Evolutionary conservation across 2,329 filamentous ascomycete species (phyloP).

Genomic region (Botryotinia convoluta): DNA sequence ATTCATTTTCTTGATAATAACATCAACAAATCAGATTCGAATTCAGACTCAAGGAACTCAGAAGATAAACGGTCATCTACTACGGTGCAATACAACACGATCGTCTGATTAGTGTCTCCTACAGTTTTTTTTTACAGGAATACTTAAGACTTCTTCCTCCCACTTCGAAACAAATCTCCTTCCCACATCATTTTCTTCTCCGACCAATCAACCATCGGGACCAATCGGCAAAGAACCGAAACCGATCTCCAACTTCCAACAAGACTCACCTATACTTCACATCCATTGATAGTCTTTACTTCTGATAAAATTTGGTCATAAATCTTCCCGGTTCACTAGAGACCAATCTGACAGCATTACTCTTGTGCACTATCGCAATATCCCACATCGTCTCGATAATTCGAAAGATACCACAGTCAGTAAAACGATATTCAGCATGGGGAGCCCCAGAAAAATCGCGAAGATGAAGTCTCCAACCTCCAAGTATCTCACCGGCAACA

Average conservation of each 20-base stretch:
- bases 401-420: not conserved
- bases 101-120: too few relatives aligned
- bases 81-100: not conserved
- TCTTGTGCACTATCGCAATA: not conserved
- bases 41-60: accelerated
- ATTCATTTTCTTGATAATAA: not conserved
- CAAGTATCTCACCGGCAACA: too few relatives aligned
- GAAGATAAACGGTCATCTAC: too few relatives aligned
- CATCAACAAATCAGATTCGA: too few relatives aligned
- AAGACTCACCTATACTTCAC: not conserved
- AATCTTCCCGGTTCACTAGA: not conserved
- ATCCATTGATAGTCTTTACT: not conserved
- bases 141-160: not conserved
- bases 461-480: not conserved
- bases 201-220: not conserved
- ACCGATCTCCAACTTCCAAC: not conserved
- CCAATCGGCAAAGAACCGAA: not conserved
- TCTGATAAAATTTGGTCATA: not conserved
- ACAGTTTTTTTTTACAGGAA: not conserved
- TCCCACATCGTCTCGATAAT: not conserved
- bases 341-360: not conserved
- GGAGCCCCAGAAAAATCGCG: not conserved
- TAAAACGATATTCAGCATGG: not conserved
- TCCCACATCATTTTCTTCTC: not conserved
- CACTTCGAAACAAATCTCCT: not conserved